Evolutionary conservation across 2,329 filamentous ascomycete species (phyloP), one percentile per base, ranked within the genome.

Genomic region (Fusarium chaquense): DNA sequence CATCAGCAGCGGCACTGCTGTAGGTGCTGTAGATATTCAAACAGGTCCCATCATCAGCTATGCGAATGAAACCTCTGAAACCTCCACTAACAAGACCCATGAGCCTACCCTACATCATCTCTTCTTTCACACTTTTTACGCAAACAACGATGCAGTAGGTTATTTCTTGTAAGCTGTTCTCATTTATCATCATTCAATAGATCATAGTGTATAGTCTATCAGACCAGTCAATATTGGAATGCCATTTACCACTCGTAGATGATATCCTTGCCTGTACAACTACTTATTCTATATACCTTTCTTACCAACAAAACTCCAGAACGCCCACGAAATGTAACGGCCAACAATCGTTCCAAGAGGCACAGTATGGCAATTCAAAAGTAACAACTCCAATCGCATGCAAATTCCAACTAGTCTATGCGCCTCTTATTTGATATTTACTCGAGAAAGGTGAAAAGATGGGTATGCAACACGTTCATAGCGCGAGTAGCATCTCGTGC

Each of bases 381-480:
- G 20, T 44, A 49, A 54, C 22, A 67, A 53, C 58, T 54, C 61
- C 56, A 47, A 44, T 49, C 46, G 22, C n/a, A 63, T 59, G 64
- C 55, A 41, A 62, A 65, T 60, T n/a, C 36, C 33, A 46, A 36
- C 12, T 30, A 47, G 35, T 32, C 22, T 45, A 68, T 56, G 24
- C 36, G 26, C 26, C 18, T 28, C 45, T 13, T 47, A 20, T 40
- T 40, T 44, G 10, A 22, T 7, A 32, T 68, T 40, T 76, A 93
- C 67, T 98, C 94, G 76, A 98, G 85, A 81, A 98, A 98, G 3
- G 94, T 98, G 78, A 99, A 98, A 60, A 99, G 88, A 82, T 94
- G 95, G 22, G 96, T 98, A 79, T 99, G 96, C 70, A 99, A 86
- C 76, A 98, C 93, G 78, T 97, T 98, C 85, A 99, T 91, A 33